Base-by-base conservation (phyloP, 2,329 filamentous ascomycete species). In the Fusarium foetens region DNA sequence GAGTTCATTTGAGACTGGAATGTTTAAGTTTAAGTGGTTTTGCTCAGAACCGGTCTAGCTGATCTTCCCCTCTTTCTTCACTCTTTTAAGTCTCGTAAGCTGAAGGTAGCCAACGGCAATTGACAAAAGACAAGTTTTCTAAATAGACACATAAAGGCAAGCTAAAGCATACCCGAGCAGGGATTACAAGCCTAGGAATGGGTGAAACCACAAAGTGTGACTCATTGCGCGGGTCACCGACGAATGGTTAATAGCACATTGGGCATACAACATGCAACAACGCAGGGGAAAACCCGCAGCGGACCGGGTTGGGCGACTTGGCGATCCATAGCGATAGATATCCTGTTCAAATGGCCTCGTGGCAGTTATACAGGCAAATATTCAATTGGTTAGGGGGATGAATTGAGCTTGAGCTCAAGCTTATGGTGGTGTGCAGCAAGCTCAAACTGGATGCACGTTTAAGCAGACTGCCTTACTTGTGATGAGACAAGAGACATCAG, bases 181-280 rank as follows among this genome's bases (percentile, higher is more conserved):
- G 75, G 75, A 66, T 77, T 39, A 8, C 23, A 72, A 68, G 63
- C 65, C 68, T 54, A 75, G 67, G 72, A 76, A 76, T 75, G 71
- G 75, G 66, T 77, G 75, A 77, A 76, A 77, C 75, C 52, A 61
- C 60, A 66, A 53, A 62, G 69, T 77, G 75, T 77, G 75, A 77
- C 75, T 77, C 75, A 77, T 76, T 74, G 51, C 59, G 63, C 53
- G 65, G 72, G 48, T 57, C 66, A 68, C 66, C 57, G 55, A 73
- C 70, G 70, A 76, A 75, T 76, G 63, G 72, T 64, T 61, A 60
- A 66, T 64, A 46, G 64, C 65, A 66, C 49, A 62, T 65, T 65
- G 59, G 45, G 68, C 71, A 72, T 74, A 51, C 72, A 43, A 67
- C 45, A 70, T 62, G 59, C 45, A 70, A 68, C 38, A 63, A 67